These are phyloP conservation scores for Tetrahymena thermophila DNA, from an alignment of 73 alveolate species.

Conservation along the genomic window DNA sequence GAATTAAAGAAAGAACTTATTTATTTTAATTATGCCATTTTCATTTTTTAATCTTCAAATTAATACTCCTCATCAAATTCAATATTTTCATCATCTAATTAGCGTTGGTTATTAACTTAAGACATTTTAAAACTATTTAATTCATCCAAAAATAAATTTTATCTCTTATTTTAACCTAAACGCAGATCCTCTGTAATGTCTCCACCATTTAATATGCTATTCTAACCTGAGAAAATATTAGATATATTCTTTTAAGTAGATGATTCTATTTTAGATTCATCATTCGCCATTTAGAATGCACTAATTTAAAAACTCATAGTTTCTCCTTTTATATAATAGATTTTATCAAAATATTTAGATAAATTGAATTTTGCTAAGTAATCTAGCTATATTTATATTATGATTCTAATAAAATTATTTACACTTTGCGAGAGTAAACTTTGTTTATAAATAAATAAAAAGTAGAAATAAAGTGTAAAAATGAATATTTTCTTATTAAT, in stretches of 20 bases:
- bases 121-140: not conserved
- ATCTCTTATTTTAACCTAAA: not conserved
- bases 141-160: not conserved
- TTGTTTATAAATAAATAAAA: too few species aligned
- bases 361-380: not conserved
- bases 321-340: not conserved
- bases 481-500: not conserved
- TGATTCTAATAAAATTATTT: too few species aligned
- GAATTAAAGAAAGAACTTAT: not conserved
- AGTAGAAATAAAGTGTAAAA: not conserved
- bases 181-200: not conserved
- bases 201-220: not conserved
- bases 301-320: not conserved
- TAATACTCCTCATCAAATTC: not conserved
- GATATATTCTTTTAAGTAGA: not conserved
- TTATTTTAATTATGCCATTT: not conserved
- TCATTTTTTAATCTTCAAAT: not conserved
- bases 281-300: not conserved
- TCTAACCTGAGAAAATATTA: not conserved
- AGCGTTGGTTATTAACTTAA: not conserved
- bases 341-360: too few species aligned
- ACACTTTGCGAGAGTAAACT: not conserved
- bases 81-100: not conserved
- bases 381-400: too few species aligned
- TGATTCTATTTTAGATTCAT: not conserved